These are phyloP conservation scores for Pontederia crassipes DNA, from an alignment of 176 grass and related monocot species.

Conservation along the genomic window DNA sequence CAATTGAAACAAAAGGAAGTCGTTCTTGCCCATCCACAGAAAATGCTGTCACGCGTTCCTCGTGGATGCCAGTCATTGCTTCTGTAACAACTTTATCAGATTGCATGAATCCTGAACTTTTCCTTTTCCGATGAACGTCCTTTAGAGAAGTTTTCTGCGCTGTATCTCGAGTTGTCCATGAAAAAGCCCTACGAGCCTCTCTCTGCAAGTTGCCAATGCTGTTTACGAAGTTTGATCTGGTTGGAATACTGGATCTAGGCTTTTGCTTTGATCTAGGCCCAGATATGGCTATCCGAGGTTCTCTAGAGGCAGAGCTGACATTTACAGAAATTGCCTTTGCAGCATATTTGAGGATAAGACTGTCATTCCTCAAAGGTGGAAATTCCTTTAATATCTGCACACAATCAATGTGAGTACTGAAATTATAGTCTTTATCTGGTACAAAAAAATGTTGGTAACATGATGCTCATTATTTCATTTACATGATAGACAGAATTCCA, in stretches of 20 bases:
- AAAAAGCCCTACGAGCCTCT: conserved; percentile 80
- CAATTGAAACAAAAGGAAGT: conserved; percentile 64
- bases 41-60: conserved; percentile 42
- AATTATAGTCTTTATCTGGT: neutral
- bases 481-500: neutral
- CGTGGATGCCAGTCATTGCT: conserved; percentile 40
- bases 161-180: conserved; percentile 72
- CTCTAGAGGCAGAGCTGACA: conserved; percentile 48
- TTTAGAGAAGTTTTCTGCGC: conserved; percentile 39
- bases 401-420: conserved; percentile 13
- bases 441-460: no score
- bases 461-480: no score
- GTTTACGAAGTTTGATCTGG: conserved; percentile 72
- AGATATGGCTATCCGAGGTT: conserved; percentile 49
- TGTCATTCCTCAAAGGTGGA: conserved; percentile 82
- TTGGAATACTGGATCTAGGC: conserved; percentile 38
- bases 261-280: conserved; percentile 59
- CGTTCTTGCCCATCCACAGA: conserved; percentile 66
- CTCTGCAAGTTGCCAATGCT: conserved; percentile 84
- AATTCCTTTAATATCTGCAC: conserved; percentile 93
- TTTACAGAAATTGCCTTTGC: conserved; percentile 75
- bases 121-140: conserved; percentile 68
- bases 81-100: conserved; percentile 56
- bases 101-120: conserved; percentile 55
- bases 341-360: conserved; percentile 66